Percentiles rank a stretch among this genome's conserved stretches.
These are phyloP conservation scores for Nigrospora oryzae DNA, from an alignment of 2,329 filamentous ascomycete genomes.

Conservation along the genomic window DNA sequence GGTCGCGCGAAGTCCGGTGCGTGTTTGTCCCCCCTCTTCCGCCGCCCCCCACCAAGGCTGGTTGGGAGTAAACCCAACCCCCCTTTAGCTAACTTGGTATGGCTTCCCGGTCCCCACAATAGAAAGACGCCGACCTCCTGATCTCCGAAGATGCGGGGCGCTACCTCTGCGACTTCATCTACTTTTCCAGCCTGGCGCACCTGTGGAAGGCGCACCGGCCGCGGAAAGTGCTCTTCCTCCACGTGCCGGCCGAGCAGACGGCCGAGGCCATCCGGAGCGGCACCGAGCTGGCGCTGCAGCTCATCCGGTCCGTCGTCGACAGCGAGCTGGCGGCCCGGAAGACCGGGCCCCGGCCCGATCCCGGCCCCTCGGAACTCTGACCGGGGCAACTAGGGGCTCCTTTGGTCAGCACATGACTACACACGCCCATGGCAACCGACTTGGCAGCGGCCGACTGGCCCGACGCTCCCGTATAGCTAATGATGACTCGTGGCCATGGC, in stretches of 20 bases:
- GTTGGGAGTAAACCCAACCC: no score
- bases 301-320: conserved; percentile 50
- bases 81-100: not conserved
- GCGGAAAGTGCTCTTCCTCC: conserved; percentile 57
- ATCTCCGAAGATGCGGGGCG: conserved; percentile 63
- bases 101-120: not conserved
- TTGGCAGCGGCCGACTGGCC: no score
- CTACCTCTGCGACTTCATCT: conserved; percentile 74
- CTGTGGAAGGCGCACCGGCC: conserved; percentile 36
- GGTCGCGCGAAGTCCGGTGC: conserved; percentile 41
- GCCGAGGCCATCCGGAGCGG: conserved; percentile 38
- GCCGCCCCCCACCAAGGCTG: no score
- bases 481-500: no score
- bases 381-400: no score
- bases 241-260: conserved; percentile 57
- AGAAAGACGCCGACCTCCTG: conserved; percentile 35
- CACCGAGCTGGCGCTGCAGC: conserved; percentile 40
- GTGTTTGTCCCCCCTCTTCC: conserved; percentile 10
- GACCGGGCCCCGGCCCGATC: not conserved
- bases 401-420: no score
- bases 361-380: no score
- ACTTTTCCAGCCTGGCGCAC: conserved; percentile 59
- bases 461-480: no score
- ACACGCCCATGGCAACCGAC: no score
- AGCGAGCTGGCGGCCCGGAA: conserved; percentile 8